These are phyloP conservation scores for Apiospora marii DNA, from an alignment of 2,329 filamentous ascomycete species.

Conservation along the genomic window DNA sequence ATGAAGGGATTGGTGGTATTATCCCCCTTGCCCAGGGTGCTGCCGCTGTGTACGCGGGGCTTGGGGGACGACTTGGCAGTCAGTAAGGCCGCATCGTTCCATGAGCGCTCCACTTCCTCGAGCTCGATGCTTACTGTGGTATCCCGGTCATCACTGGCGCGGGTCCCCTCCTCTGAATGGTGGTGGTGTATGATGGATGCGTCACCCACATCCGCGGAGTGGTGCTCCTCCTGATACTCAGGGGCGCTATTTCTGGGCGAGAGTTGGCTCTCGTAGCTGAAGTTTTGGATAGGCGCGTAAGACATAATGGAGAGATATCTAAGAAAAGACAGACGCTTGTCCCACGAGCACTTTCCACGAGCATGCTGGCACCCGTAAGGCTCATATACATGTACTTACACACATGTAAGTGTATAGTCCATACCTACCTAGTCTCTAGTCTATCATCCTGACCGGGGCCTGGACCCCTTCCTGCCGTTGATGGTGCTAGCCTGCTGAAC, in stretches of 20 bases:
- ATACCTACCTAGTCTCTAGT: background rate
- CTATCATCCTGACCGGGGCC: conserved; percentile 1
- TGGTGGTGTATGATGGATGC: background rate
- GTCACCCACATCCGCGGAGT: background rate
- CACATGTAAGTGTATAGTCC: background rate
- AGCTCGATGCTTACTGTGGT: conserved; percentile 24
- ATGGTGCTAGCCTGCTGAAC: background rate
- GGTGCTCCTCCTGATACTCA: background rate
- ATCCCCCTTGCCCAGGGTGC: conserved; percentile 19
- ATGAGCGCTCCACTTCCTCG: conserved; percentile 28
- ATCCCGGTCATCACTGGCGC: conserved; percentile 25
- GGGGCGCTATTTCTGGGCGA: background rate
- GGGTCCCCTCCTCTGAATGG: background rate
- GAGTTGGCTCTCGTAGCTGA: conserved; percentile 6
- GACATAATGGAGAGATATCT: background rate
- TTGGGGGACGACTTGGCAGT: conserved; percentile 25
- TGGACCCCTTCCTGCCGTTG: background rate
- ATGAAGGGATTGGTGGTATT: background rate
- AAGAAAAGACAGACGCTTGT: background rate
- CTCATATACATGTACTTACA: conserved; percentile 2
- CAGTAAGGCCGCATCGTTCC: conserved; percentile 22
- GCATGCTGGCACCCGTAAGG: background rate
- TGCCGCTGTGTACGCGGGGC: conserved; percentile 35
- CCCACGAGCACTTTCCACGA: background rate
- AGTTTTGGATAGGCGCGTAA: background rate